Base-by-base conservation (phyloP, 176 grass and related monocot species). In the Bromus sterilis region DNA sequence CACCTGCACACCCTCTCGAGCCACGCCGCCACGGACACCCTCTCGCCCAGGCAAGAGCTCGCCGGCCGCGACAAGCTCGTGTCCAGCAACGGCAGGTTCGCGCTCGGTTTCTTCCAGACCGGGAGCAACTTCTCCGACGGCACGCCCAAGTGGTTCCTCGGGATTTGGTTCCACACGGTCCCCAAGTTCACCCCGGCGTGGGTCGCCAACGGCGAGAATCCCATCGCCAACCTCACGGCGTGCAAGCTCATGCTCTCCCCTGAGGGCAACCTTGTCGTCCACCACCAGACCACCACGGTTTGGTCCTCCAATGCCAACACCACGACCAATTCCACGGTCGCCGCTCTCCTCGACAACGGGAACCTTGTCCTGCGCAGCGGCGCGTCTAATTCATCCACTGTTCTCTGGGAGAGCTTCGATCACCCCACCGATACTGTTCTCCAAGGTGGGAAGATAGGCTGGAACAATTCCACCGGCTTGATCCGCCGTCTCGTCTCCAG, bases 71-170 rank as follows among this genome's bases (percentile, higher is more conserved):
- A 51, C 46, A 51, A 51, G 16, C 16, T 51, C 2, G 46, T 51
- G 4, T 51, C 46, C 16, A 0, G 0, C 16, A 77, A 80, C 20
- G 84, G 80, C 42, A 87, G 44, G 68, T 93, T 90, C 21, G 77
- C 77, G 18, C 82, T 93, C 39, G 91, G 91, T 26, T 90, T 93
- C 72, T 90, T 90, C 81, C 74, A 71, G 25, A 53, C 48, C 48
- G 48, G 48, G 2, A 53, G 48, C 48, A 53, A 53, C 6, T 53
- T 53, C 48, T 53, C 48, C 18, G 2, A 53, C 18, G 18, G 18
- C 48, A 21, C 18, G 2, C 48, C 48, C 18, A 53, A 53, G 18
- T 53, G 48, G 48, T 53, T 3, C 48, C 48, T 53, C 18, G 48
- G 18, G 2, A 53, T 53, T 2, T 53, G 48, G 48, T 53, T 53